Evolutionary conservation across 2,329 filamentous ascomycete species (phyloP), one percentile per base, ranked within the genome.

Genomic region (Alternaria angustiovoidea): DNA sequence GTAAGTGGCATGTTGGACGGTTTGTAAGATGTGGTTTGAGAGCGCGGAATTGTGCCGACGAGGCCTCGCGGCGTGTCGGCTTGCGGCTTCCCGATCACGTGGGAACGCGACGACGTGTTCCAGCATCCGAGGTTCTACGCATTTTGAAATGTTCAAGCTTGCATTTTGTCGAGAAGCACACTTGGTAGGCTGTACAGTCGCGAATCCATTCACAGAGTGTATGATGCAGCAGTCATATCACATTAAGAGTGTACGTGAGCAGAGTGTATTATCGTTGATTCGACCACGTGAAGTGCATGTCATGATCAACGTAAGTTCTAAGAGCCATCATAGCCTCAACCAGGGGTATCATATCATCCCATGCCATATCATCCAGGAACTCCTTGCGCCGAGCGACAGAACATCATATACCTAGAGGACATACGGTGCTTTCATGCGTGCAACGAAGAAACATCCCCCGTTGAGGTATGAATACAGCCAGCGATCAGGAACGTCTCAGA

Each of bases 11-110:
- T 54, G 16, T 47, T 47, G 28, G 39, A n/a, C 4, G 46, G 63
- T 67, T 69, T 64, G 66, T 68, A 54, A 69, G 62, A 54, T 41
- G 39, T 51, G 51, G 36, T 54, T 61, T 54, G 59, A 42, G 49
- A 61, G 58, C 34, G 69, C 70, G 70, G 70, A 71, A 72, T 64
- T 62, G 24, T 11, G 46, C 70, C 70, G 70, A 51, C 52, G 54
- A 28, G 9, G 34, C 39, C 34, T 3, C 3, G 14, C 4, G 2
- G 38, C 2, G 11, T 41, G 12, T 42, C 39, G 39, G 39, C 22
- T 24, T 16, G 20, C 39, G 20, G 20, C 20, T 42, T 14, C 20
- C 20, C 39, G 20, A 24, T 42, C 39, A 42, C 39, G 20, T 42
- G 39, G 39, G 20, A 42, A 24, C 39, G 53, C 18, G 59, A 49